Conservation (phyloP, 2,329 filamentous ascomycete species). For the Dryadomyces quercus-mongolicae region DNA sequence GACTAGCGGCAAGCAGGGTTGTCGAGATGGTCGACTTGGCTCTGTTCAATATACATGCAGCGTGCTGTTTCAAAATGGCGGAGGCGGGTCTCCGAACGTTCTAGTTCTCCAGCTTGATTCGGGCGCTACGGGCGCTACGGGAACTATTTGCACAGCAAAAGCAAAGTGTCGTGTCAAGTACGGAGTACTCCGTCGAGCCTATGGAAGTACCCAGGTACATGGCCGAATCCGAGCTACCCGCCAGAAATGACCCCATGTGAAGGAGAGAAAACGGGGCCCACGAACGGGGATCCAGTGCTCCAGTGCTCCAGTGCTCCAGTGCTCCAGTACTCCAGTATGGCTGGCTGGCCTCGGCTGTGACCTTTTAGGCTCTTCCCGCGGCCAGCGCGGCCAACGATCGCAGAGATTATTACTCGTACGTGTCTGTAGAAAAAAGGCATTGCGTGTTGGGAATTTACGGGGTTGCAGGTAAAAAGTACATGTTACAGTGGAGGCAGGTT, state of each 20-base stretch:
- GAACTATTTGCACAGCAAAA: not conserved
- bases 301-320: not conserved
- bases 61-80: not conserved
- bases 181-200: not conserved
- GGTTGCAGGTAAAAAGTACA: not conserved
- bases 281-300: not conserved
- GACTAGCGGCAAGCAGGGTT: not conserved
- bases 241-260: not conserved
- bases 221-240: not conserved
- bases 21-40: not conserved
- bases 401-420: not conserved
- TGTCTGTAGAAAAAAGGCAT: too few species aligned
- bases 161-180: not conserved
- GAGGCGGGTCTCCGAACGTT: not conserved
- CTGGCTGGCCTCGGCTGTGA: slow-evolving; percentile 10
- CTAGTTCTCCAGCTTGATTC: not conserved
- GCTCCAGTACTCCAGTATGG: not conserved
- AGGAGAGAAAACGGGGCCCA: not conserved
- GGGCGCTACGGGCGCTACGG: slow-evolving; percentile 2
- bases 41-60: not conserved
- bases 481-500: not conserved
- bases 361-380: slow-evolving; percentile 19
- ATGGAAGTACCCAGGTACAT: too few species aligned
- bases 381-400: slow-evolving; percentile 1
- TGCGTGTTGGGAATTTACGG: not conserved